Percentiles rank a stretch among this genome's conserved stretches.
These are phyloP conservation scores for Spizellomyces sp. DNA, from an alignment of 192 early-diverging fungal species.

Conservation along the genomic window DNA sequence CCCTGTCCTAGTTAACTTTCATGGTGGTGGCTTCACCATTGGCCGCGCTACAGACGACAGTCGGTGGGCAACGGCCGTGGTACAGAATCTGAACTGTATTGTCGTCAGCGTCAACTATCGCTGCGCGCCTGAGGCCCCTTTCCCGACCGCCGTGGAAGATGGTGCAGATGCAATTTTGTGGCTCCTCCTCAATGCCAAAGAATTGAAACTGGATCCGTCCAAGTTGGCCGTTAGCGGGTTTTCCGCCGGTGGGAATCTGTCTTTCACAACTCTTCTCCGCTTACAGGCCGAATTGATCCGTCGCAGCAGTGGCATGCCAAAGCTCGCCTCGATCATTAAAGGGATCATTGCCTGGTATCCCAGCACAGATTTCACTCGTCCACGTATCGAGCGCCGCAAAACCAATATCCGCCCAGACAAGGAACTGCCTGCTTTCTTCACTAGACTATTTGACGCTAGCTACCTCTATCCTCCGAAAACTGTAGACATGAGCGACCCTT, in stretches of 20 bases:
- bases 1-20: too few relatives aligned
- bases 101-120: constrained; percentile 4
- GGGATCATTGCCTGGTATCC: too few relatives aligned
- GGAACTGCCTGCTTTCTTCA: too few relatives aligned
- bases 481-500: too few relatives aligned
- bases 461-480: too few relatives aligned
- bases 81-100: constrained; percentile 1
- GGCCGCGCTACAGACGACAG: constrained; percentile 6
- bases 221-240: not conserved
- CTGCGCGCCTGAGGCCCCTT: not conserved
- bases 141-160: constrained; percentile 5
- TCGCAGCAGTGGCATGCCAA: too few relatives aligned
- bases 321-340: too few relatives aligned
- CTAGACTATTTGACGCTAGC: too few relatives aligned
- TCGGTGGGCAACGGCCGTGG: not conserved
- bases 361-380: too few relatives aligned
- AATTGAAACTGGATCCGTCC: not conserved
- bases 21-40: constrained; percentile 3
- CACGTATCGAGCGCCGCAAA: too few relatives aligned
- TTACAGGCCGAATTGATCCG: too few relatives aligned
- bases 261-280: not conserved
- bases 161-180: constrained; percentile 3
- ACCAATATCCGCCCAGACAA: too few relatives aligned
- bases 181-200: not conserved
- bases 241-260: constrained; percentile 3